Evolutionary conservation across 2,329 filamentous ascomycete genomes (phyloP), one percentile per base, ranked within the genome.

Genomic region (Epichloe brachyelytri): DNA sequence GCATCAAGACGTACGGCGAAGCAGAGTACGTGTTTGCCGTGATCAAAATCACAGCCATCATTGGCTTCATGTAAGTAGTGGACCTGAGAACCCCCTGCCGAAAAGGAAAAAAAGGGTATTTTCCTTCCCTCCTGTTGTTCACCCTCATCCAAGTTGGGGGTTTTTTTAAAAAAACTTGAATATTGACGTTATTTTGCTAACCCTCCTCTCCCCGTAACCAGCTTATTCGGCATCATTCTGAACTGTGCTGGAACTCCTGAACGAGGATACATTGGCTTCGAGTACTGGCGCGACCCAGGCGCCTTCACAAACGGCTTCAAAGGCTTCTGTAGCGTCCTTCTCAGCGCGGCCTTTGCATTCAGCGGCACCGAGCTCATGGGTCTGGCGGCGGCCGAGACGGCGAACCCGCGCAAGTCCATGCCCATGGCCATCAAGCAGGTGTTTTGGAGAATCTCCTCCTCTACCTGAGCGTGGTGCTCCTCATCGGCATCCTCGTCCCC

Each of bases 11-110:
- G 26, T 95, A 94, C 59, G 89, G 88, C 61, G 88, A 95, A 67
- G 88, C 87, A 14, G 88, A 95, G 61, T 95, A 95, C 58, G 71
- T 89, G 53, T 93, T 95, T 63, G 85, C 87, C 34, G 80, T 90
- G 48, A 73, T 96, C 69, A 96, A 96, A 64, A 80, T 95, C 48
- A 74, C 83, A 38, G 88, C 90, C 22, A 82, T 95, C 8, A 83
- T 95, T 57, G 88, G 86, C 49, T 95, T 94, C 68, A 90, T 95
- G 83, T 86, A 67, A 71, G 81, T 69, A 39, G 30, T 30, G 26
- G 26, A 30, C 26, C 8, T 3, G 26, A 30, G 8, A 30, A 30
- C 8, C 26, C 8, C 26, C 26, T 4, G 26, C 26, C 26, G 1
- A 30, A 30, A 30, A 10, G 4, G 4, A 30, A 2, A 26, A 2